phyloP scores from a whole-genome alignment of 768 basidiomycete species.

The Psilocybe sp. region DNA sequence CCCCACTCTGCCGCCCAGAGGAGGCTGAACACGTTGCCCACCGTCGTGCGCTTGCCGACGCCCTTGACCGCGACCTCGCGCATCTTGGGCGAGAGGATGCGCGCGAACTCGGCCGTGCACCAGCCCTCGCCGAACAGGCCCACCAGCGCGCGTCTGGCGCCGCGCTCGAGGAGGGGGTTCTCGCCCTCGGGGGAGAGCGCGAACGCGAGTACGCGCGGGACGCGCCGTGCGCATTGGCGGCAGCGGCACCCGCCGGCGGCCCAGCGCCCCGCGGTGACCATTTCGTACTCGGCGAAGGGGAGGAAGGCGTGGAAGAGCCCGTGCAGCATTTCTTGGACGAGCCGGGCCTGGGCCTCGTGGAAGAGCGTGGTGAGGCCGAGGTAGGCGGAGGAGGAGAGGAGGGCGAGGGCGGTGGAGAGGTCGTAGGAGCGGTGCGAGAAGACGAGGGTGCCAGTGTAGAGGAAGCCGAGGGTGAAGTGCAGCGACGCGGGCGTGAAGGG shows the following conservation, averaged over 20 bases:
- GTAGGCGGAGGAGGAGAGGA: conserved; percentile 81
- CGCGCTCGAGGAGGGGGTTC: conserved; percentile 66
- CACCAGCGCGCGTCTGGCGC: conserved; percentile 73
- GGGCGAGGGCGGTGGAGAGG: conserved; percentile 86
- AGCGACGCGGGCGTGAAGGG: conserved; percentile 94
- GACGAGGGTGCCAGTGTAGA: conserved; percentile 91
- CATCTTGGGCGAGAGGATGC: conserved; percentile 53
- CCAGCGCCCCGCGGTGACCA: conserved; percentile 72
- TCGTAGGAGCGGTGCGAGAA: conserved; percentile 94
- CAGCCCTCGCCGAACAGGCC: conserved; percentile 88
- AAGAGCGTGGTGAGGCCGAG: conserved; percentile 72
- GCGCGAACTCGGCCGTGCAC: conserved; percentile 80
- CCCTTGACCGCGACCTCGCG: conserved; percentile 72
- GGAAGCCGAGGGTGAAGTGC: conserved; percentile 91
- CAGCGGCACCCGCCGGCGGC: conserved; percentile 84
- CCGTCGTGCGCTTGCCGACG: conserved; percentile 65
- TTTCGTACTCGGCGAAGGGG: conserved; percentile 76
- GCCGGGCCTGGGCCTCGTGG: conserved; percentile 77
- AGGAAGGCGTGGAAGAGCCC: conserved; percentile 85
- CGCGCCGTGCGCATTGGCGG: conserved; percentile 76
- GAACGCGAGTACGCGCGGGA: conserved; percentile 83
- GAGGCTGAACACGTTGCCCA: conserved; percentile 63
- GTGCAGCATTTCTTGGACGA: conserved; percentile 87
- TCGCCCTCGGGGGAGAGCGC: conserved; percentile 73
- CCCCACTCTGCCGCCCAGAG: conserved; percentile 67